Evolutionary conservation across 2,329 filamentous ascomycete species (phyloP).

Genomic region (Epichloe hybrida): DNA sequence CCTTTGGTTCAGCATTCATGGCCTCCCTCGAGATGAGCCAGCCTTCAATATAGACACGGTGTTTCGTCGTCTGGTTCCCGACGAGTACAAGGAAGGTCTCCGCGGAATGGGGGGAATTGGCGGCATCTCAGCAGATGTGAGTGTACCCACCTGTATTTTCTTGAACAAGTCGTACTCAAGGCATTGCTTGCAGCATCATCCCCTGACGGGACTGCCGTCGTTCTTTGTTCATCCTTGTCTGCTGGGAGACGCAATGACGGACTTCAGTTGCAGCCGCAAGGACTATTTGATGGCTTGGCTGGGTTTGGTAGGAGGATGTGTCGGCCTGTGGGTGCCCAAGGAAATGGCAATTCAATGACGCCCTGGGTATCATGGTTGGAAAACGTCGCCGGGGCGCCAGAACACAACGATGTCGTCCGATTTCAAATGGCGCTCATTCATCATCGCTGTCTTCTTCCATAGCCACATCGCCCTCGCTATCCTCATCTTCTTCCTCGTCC

Average conservation of each 20-base stretch:
- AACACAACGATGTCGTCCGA: neutral
- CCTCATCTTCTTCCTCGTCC: conserved; percentile 52
- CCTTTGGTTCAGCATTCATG: conserved; percentile 59
- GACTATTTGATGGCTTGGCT: conserved; percentile 82
- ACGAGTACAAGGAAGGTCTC: conserved; percentile 47
- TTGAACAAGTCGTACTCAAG: conserved; percentile 21
- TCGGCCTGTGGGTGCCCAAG: conserved; percentile 65
- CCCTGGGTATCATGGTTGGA: conserved; percentile 3
- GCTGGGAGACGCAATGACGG: conserved; percentile 66
- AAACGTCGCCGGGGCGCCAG: neutral
- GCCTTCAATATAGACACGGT: conserved; percentile 53
- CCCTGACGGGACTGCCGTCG: conserved; percentile 59
- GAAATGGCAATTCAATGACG: conserved; percentile 41
- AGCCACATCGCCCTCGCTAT: conserved; percentile 53
- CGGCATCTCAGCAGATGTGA: conserved; percentile 63
- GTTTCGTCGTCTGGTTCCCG: conserved; percentile 57
- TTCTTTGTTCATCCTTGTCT: conserved; percentile 93
- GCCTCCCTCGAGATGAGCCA: conserved; percentile 39
- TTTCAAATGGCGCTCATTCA: conserved; percentile 31
- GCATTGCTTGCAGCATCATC: conserved; percentile 55
- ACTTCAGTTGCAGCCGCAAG: conserved; percentile 45
- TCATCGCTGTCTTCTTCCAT: conserved; percentile 64
- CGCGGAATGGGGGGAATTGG: conserved; percentile 51
- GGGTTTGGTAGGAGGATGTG: conserved; percentile 68
- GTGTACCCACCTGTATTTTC: conserved; percentile 22